These are phyloP conservation scores for Ophiobolus disseminans DNA, from an alignment of 2,329 filamentous ascomycete species.

Conservation along the genomic window DNA sequence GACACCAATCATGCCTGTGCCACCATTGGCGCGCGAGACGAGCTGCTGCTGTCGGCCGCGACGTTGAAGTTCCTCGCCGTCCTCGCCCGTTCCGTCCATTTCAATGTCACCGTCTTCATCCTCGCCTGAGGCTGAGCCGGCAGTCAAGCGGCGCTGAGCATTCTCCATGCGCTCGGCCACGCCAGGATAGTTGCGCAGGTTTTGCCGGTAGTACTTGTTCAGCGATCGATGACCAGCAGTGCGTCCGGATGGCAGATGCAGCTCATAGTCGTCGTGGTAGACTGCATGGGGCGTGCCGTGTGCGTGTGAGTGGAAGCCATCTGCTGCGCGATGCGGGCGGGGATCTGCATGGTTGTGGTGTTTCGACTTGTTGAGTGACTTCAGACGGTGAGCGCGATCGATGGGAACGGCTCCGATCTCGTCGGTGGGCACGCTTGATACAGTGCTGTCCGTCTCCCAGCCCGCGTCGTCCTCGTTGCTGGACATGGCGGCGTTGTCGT, in stretches of 20 bases:
- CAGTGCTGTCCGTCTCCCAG: constrained; percentile 95
- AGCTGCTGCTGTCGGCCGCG: constrained; percentile 48
- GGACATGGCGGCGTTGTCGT: constrained; percentile 50
- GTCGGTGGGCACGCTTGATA: constrained; percentile 83
- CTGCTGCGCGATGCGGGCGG: constrained; percentile 74
- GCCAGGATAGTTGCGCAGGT: constrained; percentile 83
- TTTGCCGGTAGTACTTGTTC: constrained; percentile 89
- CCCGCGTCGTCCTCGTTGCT: constrained; percentile 73
- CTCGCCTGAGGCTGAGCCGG: constrained; percentile 47
- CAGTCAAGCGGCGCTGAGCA: constrained; percentile 69
- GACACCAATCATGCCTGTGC: constrained; percentile 77
- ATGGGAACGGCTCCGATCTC: constrained; percentile 82
- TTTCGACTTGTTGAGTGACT: constrained; percentile 73
- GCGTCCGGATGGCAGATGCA: constrained; percentile 89
- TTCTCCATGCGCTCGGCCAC: constrained; percentile 76
- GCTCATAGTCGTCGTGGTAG: constrained; percentile 90
- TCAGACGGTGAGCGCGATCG: constrained; percentile 74
- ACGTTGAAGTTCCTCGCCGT: constrained; percentile 21
- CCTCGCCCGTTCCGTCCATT: constrained; percentile 24
- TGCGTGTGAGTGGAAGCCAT: constrained; percentile 83
- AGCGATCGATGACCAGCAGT: constrained; percentile 89
- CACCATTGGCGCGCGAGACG: constrained; percentile 74
- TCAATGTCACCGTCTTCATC: constrained; percentile 48
- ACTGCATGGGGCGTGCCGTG: constrained; percentile 76
- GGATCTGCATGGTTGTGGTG: constrained; percentile 78